Percentiles rank a stretch among this genome's conserved stretches.
Conservation (phyloP, 2,329 filamentous ascomycete species). For the Pseudocercospora eumusae region DNA sequence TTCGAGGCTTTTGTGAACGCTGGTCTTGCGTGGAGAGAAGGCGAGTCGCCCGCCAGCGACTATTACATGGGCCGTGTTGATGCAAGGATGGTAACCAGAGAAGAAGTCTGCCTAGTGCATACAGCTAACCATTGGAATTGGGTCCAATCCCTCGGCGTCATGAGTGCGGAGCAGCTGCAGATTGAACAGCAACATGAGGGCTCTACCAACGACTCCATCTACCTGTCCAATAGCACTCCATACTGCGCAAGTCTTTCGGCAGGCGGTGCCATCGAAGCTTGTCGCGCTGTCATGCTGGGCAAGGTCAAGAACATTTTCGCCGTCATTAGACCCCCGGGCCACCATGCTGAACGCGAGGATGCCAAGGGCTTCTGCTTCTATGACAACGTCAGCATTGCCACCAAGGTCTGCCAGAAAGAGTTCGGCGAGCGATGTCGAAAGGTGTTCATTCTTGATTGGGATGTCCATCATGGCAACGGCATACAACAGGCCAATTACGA, state of each 20-base stretch:
- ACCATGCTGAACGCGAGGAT: conserved; percentile 84
- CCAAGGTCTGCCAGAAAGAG: conserved; percentile 80
- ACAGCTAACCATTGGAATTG: conserved; percentile 75
- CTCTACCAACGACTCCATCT: conserved; percentile 49
- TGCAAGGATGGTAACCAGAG: conserved; percentile 72
- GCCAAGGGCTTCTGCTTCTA: conserved; percentile 97
- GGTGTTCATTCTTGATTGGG: conserved; percentile 89
- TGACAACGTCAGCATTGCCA: conserved; percentile 93
- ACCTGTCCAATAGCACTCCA: conserved; percentile 43
- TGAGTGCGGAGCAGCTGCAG: conserved; percentile 30
- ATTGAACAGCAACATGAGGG: conserved; percentile 64
- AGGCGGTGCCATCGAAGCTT: conserved; percentile 93
- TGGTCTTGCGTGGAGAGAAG: conserved; percentile 58
- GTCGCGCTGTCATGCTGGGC: conserved; percentile 80
- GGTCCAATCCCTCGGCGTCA: conserved; percentile 62
- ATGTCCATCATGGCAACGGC: conserved; percentile 80
- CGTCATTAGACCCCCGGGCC: conserved; percentile 89
- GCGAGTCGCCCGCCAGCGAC: conserved; percentile 50
- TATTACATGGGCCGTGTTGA: conserved; percentile 68
- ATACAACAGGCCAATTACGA: conserved; percentile 95
- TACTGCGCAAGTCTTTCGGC: conserved; percentile 80
- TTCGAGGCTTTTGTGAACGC: conserved; percentile 83
- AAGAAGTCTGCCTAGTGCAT: conserved; percentile 81
- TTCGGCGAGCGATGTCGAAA: conserved; percentile 80
- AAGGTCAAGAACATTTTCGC: conserved; percentile 93